These are phyloP conservation scores for Senna siamea DNA, from an alignment of 306 rosid species.

Conservation along the genomic window DNA sequence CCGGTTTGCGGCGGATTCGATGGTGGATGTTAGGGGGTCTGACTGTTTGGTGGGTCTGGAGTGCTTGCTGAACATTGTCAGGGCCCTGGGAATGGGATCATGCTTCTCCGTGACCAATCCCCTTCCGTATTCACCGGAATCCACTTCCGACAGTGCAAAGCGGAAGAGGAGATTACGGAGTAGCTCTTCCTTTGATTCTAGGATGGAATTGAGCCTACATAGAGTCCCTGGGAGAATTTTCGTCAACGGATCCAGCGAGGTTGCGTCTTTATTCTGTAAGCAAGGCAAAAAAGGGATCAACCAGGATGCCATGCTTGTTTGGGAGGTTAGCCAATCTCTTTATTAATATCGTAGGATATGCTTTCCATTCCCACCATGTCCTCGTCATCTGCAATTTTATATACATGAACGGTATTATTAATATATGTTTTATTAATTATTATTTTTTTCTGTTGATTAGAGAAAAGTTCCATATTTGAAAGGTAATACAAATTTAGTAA, in stretches of 20 bases:
- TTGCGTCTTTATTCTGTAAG: slow-evolving; percentile 64
- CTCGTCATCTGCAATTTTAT: neutral
- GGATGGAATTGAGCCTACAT: slow-evolving; percentile 54
- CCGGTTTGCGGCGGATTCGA: slow-evolving; percentile 61
- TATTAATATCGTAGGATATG: neutral
- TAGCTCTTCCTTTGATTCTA: slow-evolving; percentile 42
- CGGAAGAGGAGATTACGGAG: slow-evolving; percentile 52
- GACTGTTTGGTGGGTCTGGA: slow-evolving; percentile 80
- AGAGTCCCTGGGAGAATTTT: slow-evolving; percentile 66
- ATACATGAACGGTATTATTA: neutral
- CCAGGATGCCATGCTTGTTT: slow-evolving; percentile 89
- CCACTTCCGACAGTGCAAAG: slow-evolving; percentile 47
- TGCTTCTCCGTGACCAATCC: slow-evolving; percentile 58
- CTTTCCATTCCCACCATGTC: slow-evolving; percentile 9
- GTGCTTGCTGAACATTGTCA: slow-evolving; percentile 76
- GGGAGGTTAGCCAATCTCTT: slow-evolving; percentile 72
- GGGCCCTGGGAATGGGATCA: slow-evolving; percentile 96
- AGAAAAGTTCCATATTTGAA: slow-evolving; percentile 8
- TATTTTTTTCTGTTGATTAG: neutral
- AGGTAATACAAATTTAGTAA: slow-evolving; percentile 3
- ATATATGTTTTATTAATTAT: too few relatives aligned
- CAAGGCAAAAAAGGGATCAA: slow-evolving; percentile 78
- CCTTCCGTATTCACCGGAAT: slow-evolving; percentile 43
- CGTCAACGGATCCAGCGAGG: slow-evolving; percentile 64
- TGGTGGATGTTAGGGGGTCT: slow-evolving; percentile 57